Evolutionary conservation across 768 basidiomycete genomes (phyloP), one percentile per base, ranked within the genome.

Genomic region (Lactarius indigo): DNA sequence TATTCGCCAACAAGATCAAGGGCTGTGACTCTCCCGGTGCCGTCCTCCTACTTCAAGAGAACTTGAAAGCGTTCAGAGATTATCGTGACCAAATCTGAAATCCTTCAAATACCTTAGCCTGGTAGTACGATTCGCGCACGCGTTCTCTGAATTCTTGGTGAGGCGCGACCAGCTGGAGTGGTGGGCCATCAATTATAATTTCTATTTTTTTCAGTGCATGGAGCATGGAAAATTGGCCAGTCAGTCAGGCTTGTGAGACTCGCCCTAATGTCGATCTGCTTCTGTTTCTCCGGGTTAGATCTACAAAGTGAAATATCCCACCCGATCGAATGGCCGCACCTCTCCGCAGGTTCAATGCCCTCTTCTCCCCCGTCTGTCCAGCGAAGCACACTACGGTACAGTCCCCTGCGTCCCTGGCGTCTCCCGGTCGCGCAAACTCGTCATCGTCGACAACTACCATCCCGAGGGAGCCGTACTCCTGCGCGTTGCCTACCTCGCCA

Each of bases 311-410:
- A 35, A 35, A 35, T 35, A 12, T 35, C 35, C 35, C 35, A 81
- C 23, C 73, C 78, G 59, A 71, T 64, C 23, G 64, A 69, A 69
- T 82, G 82, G 10, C 76, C 76, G 60, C 83, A 83, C 9, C 76
- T 75, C 7, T 75, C 72, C 33, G 68, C 63, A 68, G 82, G 82
- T 9, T 64, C 57, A 23, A 54, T 69, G 31, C 26, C 57, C 73
- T 41, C 60, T 23, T 68, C 66, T n/a, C 66, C 20, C 47, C 42
- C 18, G 44, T 66, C 26, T 72, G 61, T 2, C 81, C 82, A 2
- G 77, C 80, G 31, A 83, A 74, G 68, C n/a, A 83, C 55, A 83
- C 57, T 8, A 75, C 68, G 2, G 83, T 80, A 59, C 73, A 72
- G 42, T 66, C 13, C 7, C 56, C 41, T 4, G 44, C 66, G 20